Base-by-base conservation (phyloP, 1,139 yeast species). In the Candida sp. region DNA sequence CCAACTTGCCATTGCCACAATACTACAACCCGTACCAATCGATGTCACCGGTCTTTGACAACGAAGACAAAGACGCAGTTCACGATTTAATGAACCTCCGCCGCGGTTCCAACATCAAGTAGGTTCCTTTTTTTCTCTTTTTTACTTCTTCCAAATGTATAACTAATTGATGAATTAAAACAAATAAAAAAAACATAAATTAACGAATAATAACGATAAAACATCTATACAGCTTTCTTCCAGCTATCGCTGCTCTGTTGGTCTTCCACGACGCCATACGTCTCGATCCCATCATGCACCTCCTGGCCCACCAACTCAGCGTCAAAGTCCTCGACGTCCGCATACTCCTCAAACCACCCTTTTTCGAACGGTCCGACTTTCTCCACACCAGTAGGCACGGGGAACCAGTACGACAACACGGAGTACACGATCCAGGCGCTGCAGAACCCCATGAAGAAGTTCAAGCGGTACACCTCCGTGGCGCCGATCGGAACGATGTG, bases 401-500 rank as follows among this genome's bases (percentile, higher is more conserved):
- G 96, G 68, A 73, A 83, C 45, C 81, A 52, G 55, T 73, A 69
- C 56, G 84, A 80, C 44, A 86, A 66, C 2, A 71, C 49, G 22
- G 77, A 77, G 54, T 87, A 86, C 7, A 81, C 70, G 1, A 76
- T 42, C 56, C 78, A 77, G 1, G 96, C 78, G 7, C 83, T 68
- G 44, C 81, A 63, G 69, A 87, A 89, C 1, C 97, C 97, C 55
- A 86, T 79, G 62, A 90, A 84, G 72, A 86, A 91, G 67, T 86
- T 87, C 58, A 91, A 69, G 54, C 86, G 74, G 73, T 89, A 91
- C 41, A 91, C 80, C 53, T 83, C 74, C 43, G 84, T 80, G 3
- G 97, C 97, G 30, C 96, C 96, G 50, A 79, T 75, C 7, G 96
- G 96, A n/a, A 91, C 93, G 8, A 62, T 62, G 55, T 73, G 77